These are phyloP conservation scores for Ascosphaera acerosa DNA, from an alignment of 2,329 filamentous ascomycete species.

Conservation along the genomic window DNA sequence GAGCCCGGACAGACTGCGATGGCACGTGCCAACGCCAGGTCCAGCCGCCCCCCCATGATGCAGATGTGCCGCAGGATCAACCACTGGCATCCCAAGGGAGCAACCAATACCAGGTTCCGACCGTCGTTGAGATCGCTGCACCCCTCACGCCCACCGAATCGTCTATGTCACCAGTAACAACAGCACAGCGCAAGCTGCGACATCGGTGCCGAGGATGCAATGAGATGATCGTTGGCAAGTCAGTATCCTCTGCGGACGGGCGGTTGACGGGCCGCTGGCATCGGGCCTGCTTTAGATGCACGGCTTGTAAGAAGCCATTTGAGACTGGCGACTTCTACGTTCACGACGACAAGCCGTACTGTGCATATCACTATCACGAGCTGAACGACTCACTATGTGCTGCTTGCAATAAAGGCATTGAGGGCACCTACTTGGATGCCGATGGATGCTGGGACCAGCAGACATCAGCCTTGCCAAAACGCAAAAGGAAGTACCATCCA, in stretches of 20 bases:
- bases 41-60: too few relatives aligned
- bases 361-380: slow-evolving; percentile 75
- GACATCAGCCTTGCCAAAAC: slow-evolving; percentile 12
- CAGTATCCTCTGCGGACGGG: slow-evolving; percentile 78
- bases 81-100: too few relatives aligned
- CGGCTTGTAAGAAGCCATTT: slow-evolving; percentile 58
- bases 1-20: too few relatives aligned
- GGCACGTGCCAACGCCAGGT: too few relatives aligned
- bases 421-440: slow-evolving; percentile 81
- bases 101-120: too few relatives aligned
- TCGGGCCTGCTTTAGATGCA: slow-evolving; percentile 82
- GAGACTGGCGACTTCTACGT: slow-evolving; percentile 83
- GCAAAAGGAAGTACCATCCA: slow-evolving; percentile 56
- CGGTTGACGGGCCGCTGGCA: slow-evolving; percentile 83
- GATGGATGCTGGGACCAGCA: slow-evolving; percentile 18
- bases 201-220: slow-evolving; percentile 61
- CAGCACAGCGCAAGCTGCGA: not conserved
- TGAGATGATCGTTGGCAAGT: slow-evolving; percentile 61
- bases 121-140: not conserved
- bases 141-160: slow-evolving; percentile 3
- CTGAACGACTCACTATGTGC: slow-evolving; percentile 70
- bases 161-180: slow-evolving; percentile 3
- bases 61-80: too few relatives aligned
- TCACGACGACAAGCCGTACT: slow-evolving; percentile 64
- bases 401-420: slow-evolving; percentile 60